Evolutionary conservation across 441 rosid species (phyloP).

Genomic region (Aleurites moluccanus): DNA sequence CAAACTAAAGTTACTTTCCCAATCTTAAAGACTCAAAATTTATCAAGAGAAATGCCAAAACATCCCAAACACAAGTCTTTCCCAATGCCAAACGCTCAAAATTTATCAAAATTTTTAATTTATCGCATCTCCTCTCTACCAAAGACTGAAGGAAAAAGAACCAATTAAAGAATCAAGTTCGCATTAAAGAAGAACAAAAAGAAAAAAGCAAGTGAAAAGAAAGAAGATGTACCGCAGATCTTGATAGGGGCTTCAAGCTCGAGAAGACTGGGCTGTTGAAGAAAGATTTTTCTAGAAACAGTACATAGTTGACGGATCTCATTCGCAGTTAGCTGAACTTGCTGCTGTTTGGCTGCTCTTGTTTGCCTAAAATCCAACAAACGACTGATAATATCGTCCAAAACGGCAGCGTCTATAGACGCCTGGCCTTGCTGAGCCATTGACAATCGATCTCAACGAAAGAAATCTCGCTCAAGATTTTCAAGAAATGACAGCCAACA

Average conservation of each 20-base stretch:
- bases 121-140: neutral
- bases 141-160: neutral
- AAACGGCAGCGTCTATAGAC: slow-evolving; percentile 54
- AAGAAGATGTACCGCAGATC: slow-evolving; percentile 71
- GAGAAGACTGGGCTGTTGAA: slow-evolving; percentile 86
- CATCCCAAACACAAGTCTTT: neutral
- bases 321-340: slow-evolving; percentile 73
- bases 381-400: slow-evolving; percentile 73
- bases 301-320: slow-evolving; percentile 92
- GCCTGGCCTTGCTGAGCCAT: slow-evolving; percentile 60
- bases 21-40: neutral
- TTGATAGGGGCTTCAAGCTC: slow-evolving; percentile 96
- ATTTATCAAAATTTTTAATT: neutral
- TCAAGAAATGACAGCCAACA: neutral
- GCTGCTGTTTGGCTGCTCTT: slow-evolving; percentile 60
- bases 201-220: neutral
- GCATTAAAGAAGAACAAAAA: neutral
- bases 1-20: neutral
- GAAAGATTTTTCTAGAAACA: slow-evolving; percentile 67
- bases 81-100: neutral
- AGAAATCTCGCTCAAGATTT: neutral
- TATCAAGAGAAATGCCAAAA: neutral
- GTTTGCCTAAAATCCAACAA: slow-evolving; percentile 68
- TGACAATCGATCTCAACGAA: slow-evolving; percentile 5
- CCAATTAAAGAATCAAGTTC: neutral